phyloP scores from a whole-genome alignment of 176 grass and related monocot genomes.

The Oryza brachyantha region DNA sequence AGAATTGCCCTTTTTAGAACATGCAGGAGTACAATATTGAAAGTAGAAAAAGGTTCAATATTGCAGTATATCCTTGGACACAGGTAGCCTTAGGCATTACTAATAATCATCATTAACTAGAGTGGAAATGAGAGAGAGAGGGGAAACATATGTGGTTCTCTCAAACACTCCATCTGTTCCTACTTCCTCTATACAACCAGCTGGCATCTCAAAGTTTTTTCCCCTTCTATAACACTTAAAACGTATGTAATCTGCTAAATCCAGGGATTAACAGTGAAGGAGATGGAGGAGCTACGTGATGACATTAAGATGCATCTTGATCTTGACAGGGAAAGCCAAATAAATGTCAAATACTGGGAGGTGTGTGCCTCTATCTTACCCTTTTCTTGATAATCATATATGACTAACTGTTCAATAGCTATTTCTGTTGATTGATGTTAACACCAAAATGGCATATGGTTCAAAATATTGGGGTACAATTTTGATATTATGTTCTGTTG shows the following conservation, averaged over 20 bases:
- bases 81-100: not conserved
- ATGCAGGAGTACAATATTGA: no score
- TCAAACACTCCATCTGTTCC: not conserved
- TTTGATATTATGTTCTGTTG: not conserved
- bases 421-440: slow-evolving; percentile 25
- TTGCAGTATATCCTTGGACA: not conserved
- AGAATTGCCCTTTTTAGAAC: no score
- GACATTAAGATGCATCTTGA: slow-evolving; percentile 99
- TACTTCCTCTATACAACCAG: not conserved
- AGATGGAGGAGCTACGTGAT: slow-evolving; percentile 88
- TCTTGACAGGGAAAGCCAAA: slow-evolving; percentile 72
- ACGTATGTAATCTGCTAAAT: slow-evolving; percentile 28
- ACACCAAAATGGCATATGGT: not conserved
- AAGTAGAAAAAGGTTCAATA: not conserved
- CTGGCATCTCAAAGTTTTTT: not conserved
- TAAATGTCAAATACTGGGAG: slow-evolving; percentile 92
- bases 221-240: slow-evolving; percentile 9
- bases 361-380: slow-evolving; percentile 45
- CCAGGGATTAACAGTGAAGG: slow-evolving; percentile 84
- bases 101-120: not conserved
- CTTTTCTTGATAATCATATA: no score
- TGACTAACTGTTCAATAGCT: not conserved
- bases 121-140: not conserved
- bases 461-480: not conserved
- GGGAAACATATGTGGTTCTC: not conserved